These are phyloP conservation scores for Aureobasidium uvarum DNA, from an alignment of 2,329 filamentous ascomycete genomes.

Conservation along the genomic window DNA sequence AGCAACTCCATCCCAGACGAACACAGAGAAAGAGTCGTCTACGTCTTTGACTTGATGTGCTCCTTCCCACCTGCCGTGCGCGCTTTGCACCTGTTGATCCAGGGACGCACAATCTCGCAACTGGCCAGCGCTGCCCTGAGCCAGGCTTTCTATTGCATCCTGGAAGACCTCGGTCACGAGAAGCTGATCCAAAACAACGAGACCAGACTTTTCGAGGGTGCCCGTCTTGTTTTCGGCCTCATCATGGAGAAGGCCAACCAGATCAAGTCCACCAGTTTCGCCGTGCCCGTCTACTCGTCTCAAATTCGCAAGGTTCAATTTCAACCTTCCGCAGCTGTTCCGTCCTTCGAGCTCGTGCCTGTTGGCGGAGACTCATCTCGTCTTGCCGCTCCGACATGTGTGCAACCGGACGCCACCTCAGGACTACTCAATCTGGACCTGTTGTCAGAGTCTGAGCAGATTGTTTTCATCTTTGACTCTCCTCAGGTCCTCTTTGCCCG, in stretches of 20 bases:
- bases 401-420: neutral
- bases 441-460: neutral
- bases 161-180: conserved; percentile 36
- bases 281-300: neutral
- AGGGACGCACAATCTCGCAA: conserved; percentile 36
- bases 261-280: neutral
- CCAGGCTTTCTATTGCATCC: conserved; percentile 36
- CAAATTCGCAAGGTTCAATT: neutral
- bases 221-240: conserved; percentile 41
- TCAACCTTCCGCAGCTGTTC: neutral
- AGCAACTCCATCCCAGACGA: conserved; percentile 32
- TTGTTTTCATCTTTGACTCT: neutral
- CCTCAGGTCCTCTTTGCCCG: neutral
- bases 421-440: neutral
- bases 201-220: conserved; percentile 38
- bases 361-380: neutral
- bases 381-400: neutral
- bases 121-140: conserved; percentile 38
- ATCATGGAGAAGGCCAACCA: conserved; percentile 39
- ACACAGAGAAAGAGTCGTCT: conserved; percentile 28
- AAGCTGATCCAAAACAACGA: conserved; percentile 34
- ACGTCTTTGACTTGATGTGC: conserved; percentile 36
- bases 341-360: neutral
- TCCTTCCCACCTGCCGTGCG: conserved; percentile 40
- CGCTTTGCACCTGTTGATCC: conserved; percentile 37